A percentile compares a stretch with the other conserved stretches of the same genome.
These are phyloP conservation scores for Xylariaceae sp. DNA, from an alignment of 2,329 filamentous ascomycete genomes.

Conservation along the genomic window DNA sequence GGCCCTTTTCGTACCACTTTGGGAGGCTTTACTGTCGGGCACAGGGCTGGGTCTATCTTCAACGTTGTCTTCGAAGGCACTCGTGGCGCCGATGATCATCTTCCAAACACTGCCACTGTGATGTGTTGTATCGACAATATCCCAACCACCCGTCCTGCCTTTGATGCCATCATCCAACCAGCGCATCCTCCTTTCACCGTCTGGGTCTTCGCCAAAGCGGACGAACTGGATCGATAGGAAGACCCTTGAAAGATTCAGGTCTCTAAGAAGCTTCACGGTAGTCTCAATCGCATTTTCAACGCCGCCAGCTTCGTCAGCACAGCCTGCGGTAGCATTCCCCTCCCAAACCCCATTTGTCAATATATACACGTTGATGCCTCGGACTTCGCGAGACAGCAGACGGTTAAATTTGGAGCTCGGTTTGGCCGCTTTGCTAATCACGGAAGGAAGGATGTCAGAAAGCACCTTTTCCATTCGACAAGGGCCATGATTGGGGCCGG, in stretches of 20 bases:
- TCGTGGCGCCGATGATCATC: slow-evolving; percentile 2
- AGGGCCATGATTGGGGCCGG: background rate
- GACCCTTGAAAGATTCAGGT: background rate
- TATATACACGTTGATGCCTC: background rate
- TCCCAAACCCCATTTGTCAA: slow-evolving; percentile 19
- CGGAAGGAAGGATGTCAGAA: background rate
- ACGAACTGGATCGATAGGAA: slow-evolving; percentile 17
- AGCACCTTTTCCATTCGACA: slow-evolving; percentile 6
- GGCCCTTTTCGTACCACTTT: no score
- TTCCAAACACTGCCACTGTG: background rate
- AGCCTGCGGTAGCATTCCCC: no score
- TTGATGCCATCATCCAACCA: slow-evolving; percentile 1
- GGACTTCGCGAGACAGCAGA: background rate
- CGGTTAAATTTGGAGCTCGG: background rate
- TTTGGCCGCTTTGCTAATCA: background rate
- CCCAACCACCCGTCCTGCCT: background rate
- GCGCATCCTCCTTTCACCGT: background rate
- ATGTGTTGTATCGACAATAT: background rate
- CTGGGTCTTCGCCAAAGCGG: background rate
- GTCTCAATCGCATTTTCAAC: slow-evolving; percentile 12
- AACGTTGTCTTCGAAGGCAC: no score
- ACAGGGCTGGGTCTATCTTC: no score
- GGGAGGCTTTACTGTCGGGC: no score
- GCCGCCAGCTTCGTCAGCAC: slow-evolving; percentile 5
- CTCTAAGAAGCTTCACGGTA: background rate